phyloP scores from a whole-genome alignment of 345 rosid species.

The Euphorbia pulcherrima region DNA sequence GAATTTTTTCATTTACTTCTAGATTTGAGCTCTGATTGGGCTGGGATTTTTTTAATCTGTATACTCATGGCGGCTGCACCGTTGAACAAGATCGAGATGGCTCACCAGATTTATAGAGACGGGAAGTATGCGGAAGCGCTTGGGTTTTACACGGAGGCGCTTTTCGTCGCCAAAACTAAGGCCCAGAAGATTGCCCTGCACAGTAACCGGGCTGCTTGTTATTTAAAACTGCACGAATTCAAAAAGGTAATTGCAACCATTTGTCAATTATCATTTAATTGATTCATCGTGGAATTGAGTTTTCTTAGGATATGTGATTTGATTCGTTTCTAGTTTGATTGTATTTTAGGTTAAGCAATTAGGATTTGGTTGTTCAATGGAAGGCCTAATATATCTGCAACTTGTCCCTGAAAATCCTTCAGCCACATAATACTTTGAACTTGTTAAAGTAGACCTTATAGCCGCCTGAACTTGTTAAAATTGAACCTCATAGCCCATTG shows the following conservation, averaged over 20 bases:
- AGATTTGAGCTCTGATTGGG: neutral
- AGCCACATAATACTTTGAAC: too few species aligned
- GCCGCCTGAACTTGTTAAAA: too few species aligned
- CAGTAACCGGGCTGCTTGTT: constrained; percentile 95
- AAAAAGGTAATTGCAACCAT: constrained; percentile 39
- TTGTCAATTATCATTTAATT: neutral
- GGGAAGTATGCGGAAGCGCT: constrained; percentile 66
- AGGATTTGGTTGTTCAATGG: neutral
- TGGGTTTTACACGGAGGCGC: constrained; percentile 70
- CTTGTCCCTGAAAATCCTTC: too few species aligned
- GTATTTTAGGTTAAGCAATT: too few species aligned
- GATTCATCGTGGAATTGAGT: neutral
- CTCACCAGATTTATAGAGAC: constrained; percentile 79
- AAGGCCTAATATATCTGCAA: too few species aligned
- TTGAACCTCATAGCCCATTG: too few species aligned
- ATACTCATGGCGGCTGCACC: constrained; percentile 48
- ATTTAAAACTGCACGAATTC: constrained; percentile 72
- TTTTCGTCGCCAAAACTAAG: constrained; percentile 57
- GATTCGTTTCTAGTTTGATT: neutral
- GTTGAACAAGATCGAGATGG: constrained; percentile 70
- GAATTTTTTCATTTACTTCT: neutral
- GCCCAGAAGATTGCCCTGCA: constrained; percentile 85
- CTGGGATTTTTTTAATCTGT: constrained; percentile 1
- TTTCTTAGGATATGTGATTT: neutral
- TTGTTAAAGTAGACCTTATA: too few species aligned